Percentiles rank a stretch among this genome's conserved stretches.
Evolutionary conservation across 768 basidiomycete genomes (phyloP).

Genomic region (Auricularia sp.): DNA sequence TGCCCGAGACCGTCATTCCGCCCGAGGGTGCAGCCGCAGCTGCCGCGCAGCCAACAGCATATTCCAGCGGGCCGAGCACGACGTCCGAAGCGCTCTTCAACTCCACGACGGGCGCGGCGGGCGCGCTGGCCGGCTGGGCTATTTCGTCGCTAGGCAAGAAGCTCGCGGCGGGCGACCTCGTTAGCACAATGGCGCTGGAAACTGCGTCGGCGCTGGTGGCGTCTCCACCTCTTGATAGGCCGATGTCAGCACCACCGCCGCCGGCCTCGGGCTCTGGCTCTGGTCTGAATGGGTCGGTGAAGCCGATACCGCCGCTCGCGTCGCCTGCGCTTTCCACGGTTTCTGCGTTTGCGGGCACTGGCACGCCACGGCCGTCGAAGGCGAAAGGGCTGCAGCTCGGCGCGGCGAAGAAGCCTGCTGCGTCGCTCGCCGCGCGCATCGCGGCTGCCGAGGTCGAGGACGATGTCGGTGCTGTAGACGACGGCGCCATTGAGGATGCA

Average conservation of each 20-base stretch:
- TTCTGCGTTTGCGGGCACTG: constrained; percentile 8
- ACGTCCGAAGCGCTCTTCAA: constrained; percentile 49
- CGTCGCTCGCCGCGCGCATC: constrained; percentile 26
- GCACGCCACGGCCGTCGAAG: constrained; percentile 22
- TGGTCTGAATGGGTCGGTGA: background rate
- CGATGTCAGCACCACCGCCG: constrained; percentile 35
- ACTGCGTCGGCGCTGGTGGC: background rate
- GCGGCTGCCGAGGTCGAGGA: constrained; percentile 34
- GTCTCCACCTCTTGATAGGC: constrained; percentile 26
- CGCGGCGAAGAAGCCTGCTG: constrained; percentile 36
- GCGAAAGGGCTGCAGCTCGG: constrained; percentile 65
- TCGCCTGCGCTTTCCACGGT: constrained; percentile 11
- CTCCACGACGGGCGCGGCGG: constrained; percentile 84
- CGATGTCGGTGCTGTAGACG: constrained; percentile 43
- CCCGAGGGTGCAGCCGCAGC: constrained; percentile 13
- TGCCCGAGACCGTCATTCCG: constrained; percentile 54
- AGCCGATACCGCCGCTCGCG: constrained; percentile 3
- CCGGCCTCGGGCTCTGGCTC: constrained; percentile 6
- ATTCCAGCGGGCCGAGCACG: constrained; percentile 16
- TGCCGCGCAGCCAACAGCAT: constrained; percentile 14
- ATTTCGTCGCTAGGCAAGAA: constrained; percentile 79
- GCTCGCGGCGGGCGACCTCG: constrained; percentile 3
- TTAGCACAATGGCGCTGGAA: background rate
- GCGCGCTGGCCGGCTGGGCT: constrained; percentile 91
- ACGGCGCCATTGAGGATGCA: constrained; percentile 34